Conservation (phyloP, 331 rosid genomes). For the Malus hybrid region DNA sequence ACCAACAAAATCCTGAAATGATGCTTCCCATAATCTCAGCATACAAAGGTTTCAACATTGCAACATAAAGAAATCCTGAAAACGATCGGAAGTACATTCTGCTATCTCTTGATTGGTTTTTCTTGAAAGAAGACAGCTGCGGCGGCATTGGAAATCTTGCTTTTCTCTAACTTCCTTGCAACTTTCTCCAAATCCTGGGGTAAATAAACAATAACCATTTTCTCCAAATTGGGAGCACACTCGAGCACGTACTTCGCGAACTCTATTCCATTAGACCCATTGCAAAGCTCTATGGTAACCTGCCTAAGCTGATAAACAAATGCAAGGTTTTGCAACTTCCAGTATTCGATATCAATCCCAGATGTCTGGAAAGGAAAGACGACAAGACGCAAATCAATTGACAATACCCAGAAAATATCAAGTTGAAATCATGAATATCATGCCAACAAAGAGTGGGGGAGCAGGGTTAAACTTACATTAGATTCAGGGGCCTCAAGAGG, state of each 20-base stretch:
- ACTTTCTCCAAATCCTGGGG: not conserved
- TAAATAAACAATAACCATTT: not conserved
- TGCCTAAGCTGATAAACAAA: not conserved
- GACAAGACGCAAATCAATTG: not conserved
- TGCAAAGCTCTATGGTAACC: not conserved
- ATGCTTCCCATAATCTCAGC: too few species aligned
- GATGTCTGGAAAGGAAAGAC: not conserved
- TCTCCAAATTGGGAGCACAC: not conserved
- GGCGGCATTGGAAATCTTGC: not conserved
- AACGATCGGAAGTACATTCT: not conserved
- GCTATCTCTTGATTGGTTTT: not conserved
- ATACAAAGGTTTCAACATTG: too few species aligned
- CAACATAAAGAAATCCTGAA: too few species aligned
- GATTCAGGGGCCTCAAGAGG: not conserved
- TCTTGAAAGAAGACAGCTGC: not conserved
- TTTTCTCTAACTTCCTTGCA: not conserved
- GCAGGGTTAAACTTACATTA: not conserved
- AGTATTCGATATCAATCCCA: not conserved
- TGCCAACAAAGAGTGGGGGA: too few species aligned
- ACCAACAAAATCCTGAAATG: too few species aligned
- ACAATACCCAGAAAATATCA: too few species aligned
- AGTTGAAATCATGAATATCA: too few species aligned
- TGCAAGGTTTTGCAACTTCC: not conserved
- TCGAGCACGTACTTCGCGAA: not conserved
- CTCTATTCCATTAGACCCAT: not conserved